Conservation (phyloP, 1,139 yeast species). For the Ogataea hybrid region DNA sequence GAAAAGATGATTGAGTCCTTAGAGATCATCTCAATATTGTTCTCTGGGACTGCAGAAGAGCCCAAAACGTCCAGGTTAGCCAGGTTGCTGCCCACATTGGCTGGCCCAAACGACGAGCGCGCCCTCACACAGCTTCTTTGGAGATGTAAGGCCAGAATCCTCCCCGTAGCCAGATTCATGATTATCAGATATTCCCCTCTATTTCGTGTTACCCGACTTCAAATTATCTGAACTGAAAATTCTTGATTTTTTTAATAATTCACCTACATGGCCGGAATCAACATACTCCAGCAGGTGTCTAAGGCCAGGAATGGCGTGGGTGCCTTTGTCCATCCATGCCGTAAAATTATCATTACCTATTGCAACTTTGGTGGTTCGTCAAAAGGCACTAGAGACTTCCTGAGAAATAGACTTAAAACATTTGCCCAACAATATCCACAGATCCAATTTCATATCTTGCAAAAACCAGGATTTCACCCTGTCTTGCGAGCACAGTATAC, state of each 20-base stretch:
- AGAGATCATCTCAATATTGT: constrained; percentile 46
- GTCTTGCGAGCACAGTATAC: constrained; percentile 66
- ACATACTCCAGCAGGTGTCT: constrained; percentile 51
- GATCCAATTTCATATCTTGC: constrained; percentile 67
- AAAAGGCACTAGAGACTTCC: constrained; percentile 70
- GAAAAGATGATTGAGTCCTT: constrained; percentile 45
- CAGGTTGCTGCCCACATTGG: constrained; percentile 34
- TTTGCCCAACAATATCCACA: constrained; percentile 61
- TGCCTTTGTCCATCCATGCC: constrained; percentile 73
- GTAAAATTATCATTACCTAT: constrained; percentile 67
- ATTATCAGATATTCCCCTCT: constrained; percentile 1
- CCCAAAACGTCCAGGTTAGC: constrained; percentile 39
- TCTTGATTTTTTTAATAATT: not conserved
- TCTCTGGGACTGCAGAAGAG: constrained; percentile 36
- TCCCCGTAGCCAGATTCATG: not conserved
- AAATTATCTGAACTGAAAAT: constrained; percentile 1
- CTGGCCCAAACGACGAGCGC: constrained; percentile 10
- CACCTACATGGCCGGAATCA: constrained; percentile 35
- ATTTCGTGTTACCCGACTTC: constrained; percentile 1
- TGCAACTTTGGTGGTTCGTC: constrained; percentile 98
- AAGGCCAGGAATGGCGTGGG: constrained; percentile 79
- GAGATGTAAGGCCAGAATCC: not conserved
- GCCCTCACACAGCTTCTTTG: not conserved
- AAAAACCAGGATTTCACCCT: constrained; percentile 78
- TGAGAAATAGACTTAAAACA: constrained; percentile 52